Evolutionary conservation across 352 stramenopile genomes (phyloP), one percentile per base, ranked within the genome.

Genomic region (Aphanomyces cochlioides): DNA sequence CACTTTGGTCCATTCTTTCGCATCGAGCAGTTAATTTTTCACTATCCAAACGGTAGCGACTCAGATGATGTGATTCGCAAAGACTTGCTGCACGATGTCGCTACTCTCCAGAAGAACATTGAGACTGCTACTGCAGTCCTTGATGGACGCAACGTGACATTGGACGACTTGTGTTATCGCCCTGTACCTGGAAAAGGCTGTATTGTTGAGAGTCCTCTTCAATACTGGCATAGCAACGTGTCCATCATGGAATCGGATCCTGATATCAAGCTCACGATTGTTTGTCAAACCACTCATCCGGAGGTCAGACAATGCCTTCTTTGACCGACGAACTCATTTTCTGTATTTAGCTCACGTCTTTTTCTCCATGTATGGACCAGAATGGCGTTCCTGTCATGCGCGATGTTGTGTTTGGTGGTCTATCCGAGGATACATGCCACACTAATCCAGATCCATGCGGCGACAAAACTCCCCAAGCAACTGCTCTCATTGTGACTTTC

Each of bases 321-420:
- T 40, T n/a, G 54, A 3, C 15, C 19, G 12, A 37, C 21, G 5
- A 13, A 17, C 17, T 61, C 34, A 40, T 19, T 39, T 6, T 61
- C 54, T 58, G 45, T 34, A 43, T 39, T 28, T 61, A 61, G 54
- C 54, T 61, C 34, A 12, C 73, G 69, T 47, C 63, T n/a, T 67
- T 72, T 34, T 77, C 85, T 7, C 87, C 88, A 6, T 96, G 89
- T 40, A 92, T 96, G 84, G 89, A 96, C 68, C 76, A 92, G 73
- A 96, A 93, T 63, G 90, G 90, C n/a, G 77, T 95, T 7, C 89
- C 90, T 2, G 90, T 96, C 5, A 96, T 96, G 85, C 79, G 82
- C 47, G 84, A 88, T 58, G 90, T 97, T 10, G 88, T 97, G 7
- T 95, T 97, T 74, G 90, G 90, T 7, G 89, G 87, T 0, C 60